Evolutionary conservation across 2,329 filamentous ascomycete species (phyloP), one percentile per base, ranked within the genome.

Genomic region (Trichoderma atrobrunneum): DNA sequence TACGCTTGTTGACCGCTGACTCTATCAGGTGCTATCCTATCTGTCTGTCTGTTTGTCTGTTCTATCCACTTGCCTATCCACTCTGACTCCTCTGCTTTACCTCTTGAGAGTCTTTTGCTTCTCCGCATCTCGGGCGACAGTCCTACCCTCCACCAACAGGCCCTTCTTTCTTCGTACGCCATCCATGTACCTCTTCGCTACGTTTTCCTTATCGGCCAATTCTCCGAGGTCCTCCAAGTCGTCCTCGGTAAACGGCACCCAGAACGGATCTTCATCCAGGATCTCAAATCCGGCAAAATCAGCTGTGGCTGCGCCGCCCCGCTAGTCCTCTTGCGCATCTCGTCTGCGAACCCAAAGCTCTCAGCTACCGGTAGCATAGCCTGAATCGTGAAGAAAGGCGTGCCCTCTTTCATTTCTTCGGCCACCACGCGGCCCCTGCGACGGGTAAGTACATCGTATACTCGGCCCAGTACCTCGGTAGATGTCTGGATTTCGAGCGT

Each of bases 401-500:
- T 97, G 28, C 96, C 95, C 79, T 97, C 94, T 77, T 97, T 97
- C 85, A 99, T 93, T 24, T 91, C 90, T 82, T 99, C 96, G 11
- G 92, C 92, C 26, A 97, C 89, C 68, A 99, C 97, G 48, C 91
- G 92, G 30, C 96, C 96, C 39, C 95, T 91, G 6, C 96, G 93
- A 1, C 95, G 92, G 36, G 95, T 98, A n/a, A 99, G 90, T n/a
- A 98, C 95, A 76, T 93, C 93, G 85, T 99, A 99, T 39, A 98
- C 96, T 34, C 94, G 91, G 26, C 96, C 96, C 6, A 99, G 90
- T 56, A 98, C 96, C 82, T 98, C 96, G 77, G 95, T 95, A 26
- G 93, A 95, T 34, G 95, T 94, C 87, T 98, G 96, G 78, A 99
- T 98, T 80, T 98, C 96, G 80, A 95, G 97, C 70, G 90, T 94